Conservation (phyloP, 1,284 basidiomycete genomes). For the Garcileccinum viscosum region DNA sequence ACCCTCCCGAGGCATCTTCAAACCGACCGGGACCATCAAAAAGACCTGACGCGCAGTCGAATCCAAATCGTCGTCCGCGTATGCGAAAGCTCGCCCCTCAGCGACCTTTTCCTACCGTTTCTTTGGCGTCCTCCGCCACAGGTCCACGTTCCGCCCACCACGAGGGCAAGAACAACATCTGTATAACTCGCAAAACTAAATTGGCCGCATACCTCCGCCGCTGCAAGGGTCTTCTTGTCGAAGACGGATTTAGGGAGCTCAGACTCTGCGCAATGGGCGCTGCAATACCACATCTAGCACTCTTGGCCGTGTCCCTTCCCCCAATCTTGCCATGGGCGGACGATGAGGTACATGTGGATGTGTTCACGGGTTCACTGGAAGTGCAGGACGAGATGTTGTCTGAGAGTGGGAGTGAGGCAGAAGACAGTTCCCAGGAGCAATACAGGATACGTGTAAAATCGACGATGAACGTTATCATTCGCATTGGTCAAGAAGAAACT, state of each 20-base stretch:
- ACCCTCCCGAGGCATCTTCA: constrained; percentile 4
- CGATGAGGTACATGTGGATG: constrained; percentile 71
- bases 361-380: constrained; percentile 77
- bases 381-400: constrained; percentile 82
- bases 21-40: constrained; percentile 7
- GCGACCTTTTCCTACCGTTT: constrained; percentile 77
- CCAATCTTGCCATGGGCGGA: constrained; percentile 73
- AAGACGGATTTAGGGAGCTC: constrained; percentile 83
- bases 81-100: constrained; percentile 73
- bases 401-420: constrained; percentile 67
- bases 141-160: constrained; percentile 77
- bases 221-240: constrained; percentile 77
- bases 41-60: constrained; percentile 9
- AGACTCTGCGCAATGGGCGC: constrained; percentile 85
- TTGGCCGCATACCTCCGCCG: constrained; percentile 79
- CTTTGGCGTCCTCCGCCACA: constrained; percentile 75
- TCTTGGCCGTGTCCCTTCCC: constrained; percentile 75
- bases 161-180: constrained; percentile 79
- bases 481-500: constrained; percentile 63
- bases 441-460: constrained; percentile 75
- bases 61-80: constrained; percentile 35
- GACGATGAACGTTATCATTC: constrained; percentile 64
- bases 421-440: constrained; percentile 50
- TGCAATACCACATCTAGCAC: constrained; percentile 83
- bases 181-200: constrained; percentile 79